phyloP scores from a whole-genome alignment of 345 rosid genomes.

The Sonneratia alba region DNA sequence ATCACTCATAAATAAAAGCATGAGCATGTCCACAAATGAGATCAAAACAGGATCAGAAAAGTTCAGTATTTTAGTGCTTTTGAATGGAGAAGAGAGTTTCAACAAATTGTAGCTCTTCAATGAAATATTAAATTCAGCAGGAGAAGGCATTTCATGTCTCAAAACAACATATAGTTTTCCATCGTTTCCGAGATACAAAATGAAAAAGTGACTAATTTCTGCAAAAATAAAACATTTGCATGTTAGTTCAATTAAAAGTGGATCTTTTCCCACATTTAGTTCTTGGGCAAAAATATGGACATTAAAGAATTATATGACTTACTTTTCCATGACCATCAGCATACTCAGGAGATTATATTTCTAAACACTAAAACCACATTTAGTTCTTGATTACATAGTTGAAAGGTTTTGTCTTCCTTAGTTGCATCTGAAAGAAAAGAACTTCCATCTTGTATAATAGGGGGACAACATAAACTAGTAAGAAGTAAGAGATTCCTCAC shows the following conservation, averaged over 20 bases:
- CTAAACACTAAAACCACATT: background rate
- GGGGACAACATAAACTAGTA: background rate
- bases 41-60: too few species aligned
- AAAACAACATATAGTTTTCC: background rate
- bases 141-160: background rate
- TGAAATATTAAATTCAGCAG: background rate
- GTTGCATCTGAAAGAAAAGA: background rate
- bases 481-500: background rate
- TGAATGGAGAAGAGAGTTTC: background rate
- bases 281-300: too few species aligned
- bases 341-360: background rate
- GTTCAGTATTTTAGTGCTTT: background rate
- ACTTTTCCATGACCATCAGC: background rate
- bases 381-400: too few species aligned
- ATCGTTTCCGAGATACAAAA: background rate
- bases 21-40: too few species aligned
- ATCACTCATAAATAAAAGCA: too few species aligned
- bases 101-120: background rate
- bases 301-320: too few species aligned
- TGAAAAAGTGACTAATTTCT: background rate
- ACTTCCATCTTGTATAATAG: background rate
- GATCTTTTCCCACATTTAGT: too few species aligned
- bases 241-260: background rate
- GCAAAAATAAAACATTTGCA: background rate
- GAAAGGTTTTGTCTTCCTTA: too few species aligned